Conservation (phyloP, 2,329 filamentous ascomycete species). For the Claviceps arundinis region DNA sequence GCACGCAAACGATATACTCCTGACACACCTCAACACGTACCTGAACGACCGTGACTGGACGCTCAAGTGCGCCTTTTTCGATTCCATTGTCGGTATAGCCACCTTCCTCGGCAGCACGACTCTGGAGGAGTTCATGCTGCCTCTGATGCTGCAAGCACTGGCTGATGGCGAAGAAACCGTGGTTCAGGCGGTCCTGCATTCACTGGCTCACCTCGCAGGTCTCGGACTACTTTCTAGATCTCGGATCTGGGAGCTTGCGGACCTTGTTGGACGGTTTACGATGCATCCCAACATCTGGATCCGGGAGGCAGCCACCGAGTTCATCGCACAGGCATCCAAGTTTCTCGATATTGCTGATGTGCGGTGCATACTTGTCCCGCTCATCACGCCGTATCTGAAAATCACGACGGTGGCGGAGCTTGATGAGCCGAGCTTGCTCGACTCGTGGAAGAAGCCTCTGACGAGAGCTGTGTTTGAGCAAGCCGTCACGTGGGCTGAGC, state of each 20-base stretch:
- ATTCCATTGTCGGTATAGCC: constrained; percentile 85
- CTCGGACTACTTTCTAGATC: constrained; percentile 75
- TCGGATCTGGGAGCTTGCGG: constrained; percentile 77
- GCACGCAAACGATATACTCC: constrained; percentile 89
- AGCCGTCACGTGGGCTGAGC: constrained; percentile 72
- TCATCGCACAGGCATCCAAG: constrained; percentile 62
- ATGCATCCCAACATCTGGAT: constrained; percentile 96
- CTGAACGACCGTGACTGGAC: constrained; percentile 95
- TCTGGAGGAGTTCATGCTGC: constrained; percentile 88
- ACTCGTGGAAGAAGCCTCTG: constrained; percentile 71
- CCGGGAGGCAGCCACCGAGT: constrained; percentile 74
- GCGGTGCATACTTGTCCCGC: constrained; percentile 68
- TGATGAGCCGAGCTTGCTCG: constrained; percentile 60
- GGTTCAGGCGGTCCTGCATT: constrained; percentile 78
- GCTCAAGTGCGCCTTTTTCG: constrained; percentile 91
- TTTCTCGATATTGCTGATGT: constrained; percentile 70
- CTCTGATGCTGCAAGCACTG: constrained; percentile 88
- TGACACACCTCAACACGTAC: constrained; percentile 94
- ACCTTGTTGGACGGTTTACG: constrained; percentile 71
- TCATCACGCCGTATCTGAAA: constrained; percentile 73
- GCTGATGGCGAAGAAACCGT: constrained; percentile 91
- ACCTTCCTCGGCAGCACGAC: constrained; percentile 80
- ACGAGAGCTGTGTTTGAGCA: constrained; percentile 72
- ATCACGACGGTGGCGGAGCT: constrained; percentile 52
- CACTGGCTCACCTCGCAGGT: constrained; percentile 75